A percentile compares a stretch with the other conserved stretches of the same genome.
phyloP scores from a whole-genome alignment of 805 yeast genomes.

The Wickerhamomyces kurtzmanii region DNA sequence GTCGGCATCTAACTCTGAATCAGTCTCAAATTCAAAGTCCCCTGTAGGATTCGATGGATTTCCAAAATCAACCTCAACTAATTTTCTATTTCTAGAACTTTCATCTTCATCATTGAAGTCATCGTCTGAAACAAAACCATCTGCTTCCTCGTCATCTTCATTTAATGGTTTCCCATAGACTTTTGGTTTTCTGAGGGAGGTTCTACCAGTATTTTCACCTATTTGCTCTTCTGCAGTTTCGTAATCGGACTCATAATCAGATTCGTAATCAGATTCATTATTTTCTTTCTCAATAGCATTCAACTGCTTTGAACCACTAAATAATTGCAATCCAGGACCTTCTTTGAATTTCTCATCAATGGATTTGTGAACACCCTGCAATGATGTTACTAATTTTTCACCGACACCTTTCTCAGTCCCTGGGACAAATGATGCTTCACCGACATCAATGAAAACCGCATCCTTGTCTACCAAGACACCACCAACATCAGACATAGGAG shows the following conservation, averaged over 20 bases:
- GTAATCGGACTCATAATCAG: slow-evolving; percentile 22
- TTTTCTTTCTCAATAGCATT: slow-evolving; percentile 30
- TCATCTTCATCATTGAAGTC: slow-evolving; percentile 31
- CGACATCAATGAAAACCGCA: slow-evolving; percentile 81
- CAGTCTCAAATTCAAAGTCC: slow-evolving; percentile 38
- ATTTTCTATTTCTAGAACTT: slow-evolving; percentile 26
- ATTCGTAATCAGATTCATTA: slow-evolving; percentile 23
- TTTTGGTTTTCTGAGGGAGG: slow-evolving; percentile 49
- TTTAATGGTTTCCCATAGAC: slow-evolving; percentile 43
- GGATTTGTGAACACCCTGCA: slow-evolving; percentile 61
- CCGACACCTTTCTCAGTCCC: slow-evolving; percentile 76
- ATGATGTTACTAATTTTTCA: slow-evolving; percentile 71
- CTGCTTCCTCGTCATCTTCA: slow-evolving; percentile 35
- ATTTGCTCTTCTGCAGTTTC: slow-evolving; percentile 19
- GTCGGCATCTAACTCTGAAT: slow-evolving; percentile 35
- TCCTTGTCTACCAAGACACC: slow-evolving; percentile 96
- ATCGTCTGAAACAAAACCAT: slow-evolving; percentile 30
- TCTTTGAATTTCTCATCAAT: slow-evolving; percentile 46
- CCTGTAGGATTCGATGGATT: slow-evolving; percentile 20
- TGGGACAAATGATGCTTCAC: slow-evolving; percentile 42
- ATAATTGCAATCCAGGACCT: slow-evolving; percentile 68
- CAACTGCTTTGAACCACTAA: slow-evolving; percentile 49
- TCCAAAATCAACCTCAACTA: slow-evolving; percentile 39
- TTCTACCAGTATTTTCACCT: slow-evolving; percentile 49
- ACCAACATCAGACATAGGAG: slow-evolving; percentile 99